Base-by-base conservation (phyloP, 1,284 basidiomycete species). In the Apiotrichum siamense region DNA sequence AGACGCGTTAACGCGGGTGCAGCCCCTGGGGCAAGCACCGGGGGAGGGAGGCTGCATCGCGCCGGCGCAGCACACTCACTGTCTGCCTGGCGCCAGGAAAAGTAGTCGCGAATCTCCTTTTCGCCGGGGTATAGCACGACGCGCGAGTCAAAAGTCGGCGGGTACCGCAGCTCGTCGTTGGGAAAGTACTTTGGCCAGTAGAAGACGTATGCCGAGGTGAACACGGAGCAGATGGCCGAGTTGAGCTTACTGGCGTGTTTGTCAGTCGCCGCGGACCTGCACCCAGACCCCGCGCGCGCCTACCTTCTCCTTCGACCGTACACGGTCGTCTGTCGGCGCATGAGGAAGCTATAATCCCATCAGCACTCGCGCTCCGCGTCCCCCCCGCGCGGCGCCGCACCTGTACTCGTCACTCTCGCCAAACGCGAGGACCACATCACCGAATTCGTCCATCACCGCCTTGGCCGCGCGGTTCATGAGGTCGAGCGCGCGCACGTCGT, bases 321-420 rank as follows among this genome's bases (percentile, higher is more conserved):
- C 13, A 97, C 72, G 3, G 79, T 76, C 1, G 88, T 83, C 0
- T 80, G 79, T 59, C 82, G 85, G 48, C 84, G 82, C 48, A 98
- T 81, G 40, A 97, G 79, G 67, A 98, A 97, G 68, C 90, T 93
- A 62, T 17, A 23, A n/a, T n/a, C n/a, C n/a, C n/a, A n/a, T n/a
- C n/a, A n/a, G n/a, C n/a, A n/a, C n/a, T n/a, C n/a, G n/a, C n/a
- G n/a, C n/a, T n/a, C n/a, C n/a, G n/a, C n/a, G n/a, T n/a, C n/a
- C n/a, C n/a, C n/a, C n/a, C n/a, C n/a, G n/a, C n/a, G n/a, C n/a
- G n/a, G n/a, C n/a, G n/a, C n/a, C n/a, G 54, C 59, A 87, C 90
- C 90, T 96, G 75, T 83, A 97, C 74, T 98, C 96, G 72, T 98
- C 96, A 36, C 90, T 94, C 76, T 98, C 89, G 1, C 94, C 94